Conservation (phyloP, 176 grass and related monocot species). For the Cocos nucifera region DNA sequence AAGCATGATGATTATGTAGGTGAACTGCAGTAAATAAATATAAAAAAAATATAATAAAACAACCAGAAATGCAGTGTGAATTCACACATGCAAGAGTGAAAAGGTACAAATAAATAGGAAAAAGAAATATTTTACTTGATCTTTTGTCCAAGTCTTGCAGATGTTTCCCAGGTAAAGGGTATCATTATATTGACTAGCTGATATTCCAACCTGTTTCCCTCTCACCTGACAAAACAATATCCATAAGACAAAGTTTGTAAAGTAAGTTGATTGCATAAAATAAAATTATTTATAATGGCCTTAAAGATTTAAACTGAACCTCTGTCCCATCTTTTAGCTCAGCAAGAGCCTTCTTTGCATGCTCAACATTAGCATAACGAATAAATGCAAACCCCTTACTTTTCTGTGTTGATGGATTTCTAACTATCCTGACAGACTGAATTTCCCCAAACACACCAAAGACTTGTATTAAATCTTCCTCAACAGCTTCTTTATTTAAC, state of each 20-base stretch:
- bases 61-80: no score
- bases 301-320: conserved; percentile 35
- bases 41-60: no score
- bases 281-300: conserved; percentile 5
- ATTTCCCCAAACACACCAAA: conserved; percentile 65
- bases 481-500: conserved; percentile 45
- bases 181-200: conserved; percentile 40
- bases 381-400: conserved; percentile 53
- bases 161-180: conserved; percentile 70
- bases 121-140: conserved; percentile 37
- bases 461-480: conserved; percentile 47
- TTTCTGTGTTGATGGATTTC: conserved; percentile 30
- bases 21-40: no score
- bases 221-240: conserved; percentile 57
- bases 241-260: conserved; percentile 10
- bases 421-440: conserved; percentile 50
- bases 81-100: no score
- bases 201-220: conserved; percentile 56
- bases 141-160: conserved; percentile 76
- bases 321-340: conserved; percentile 67
- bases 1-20: no score
- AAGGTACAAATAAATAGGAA: no score
- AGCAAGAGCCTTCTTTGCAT: conserved; percentile 57
- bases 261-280: conserved; percentile 17
- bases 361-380: conserved; percentile 41